Evolutionary conservation across 805 yeast genomes (phyloP).

Genomic region (Starmera amethionina): DNA sequence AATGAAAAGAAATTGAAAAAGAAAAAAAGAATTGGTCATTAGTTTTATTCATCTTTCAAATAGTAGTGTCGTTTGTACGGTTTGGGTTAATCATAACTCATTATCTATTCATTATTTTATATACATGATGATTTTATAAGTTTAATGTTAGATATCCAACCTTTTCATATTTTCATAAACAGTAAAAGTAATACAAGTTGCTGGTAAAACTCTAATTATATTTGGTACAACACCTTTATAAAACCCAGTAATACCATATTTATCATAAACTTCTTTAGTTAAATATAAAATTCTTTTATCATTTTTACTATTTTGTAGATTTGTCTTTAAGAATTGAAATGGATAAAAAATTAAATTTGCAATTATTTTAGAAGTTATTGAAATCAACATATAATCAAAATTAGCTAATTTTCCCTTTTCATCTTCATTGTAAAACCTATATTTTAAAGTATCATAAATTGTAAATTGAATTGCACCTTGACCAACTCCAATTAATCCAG

Average conservation of each 20-base stretch:
- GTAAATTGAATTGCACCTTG: slow-evolving; percentile 89
- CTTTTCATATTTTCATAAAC: slow-evolving; percentile 61
- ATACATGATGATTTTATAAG: slow-evolving; percentile 7
- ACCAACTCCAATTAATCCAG: slow-evolving; percentile 71
- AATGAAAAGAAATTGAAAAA: no score
- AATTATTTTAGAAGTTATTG: slow-evolving; percentile 58
- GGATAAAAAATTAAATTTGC: slow-evolving; percentile 73
- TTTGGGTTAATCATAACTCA: no score
- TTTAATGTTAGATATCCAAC: neutral
- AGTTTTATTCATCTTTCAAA: no score
- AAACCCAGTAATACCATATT: slow-evolving; percentile 58
- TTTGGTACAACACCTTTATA: slow-evolving; percentile 81
- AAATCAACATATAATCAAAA: slow-evolving; percentile 51
- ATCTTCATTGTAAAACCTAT: slow-evolving; percentile 17
- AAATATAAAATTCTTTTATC: slow-evolving; percentile 14
- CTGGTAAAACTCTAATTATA: slow-evolving; percentile 76
- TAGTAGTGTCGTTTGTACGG: no score
- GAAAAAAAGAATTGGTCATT: no score
- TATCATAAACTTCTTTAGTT: slow-evolving; percentile 24
- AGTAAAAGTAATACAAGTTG: slow-evolving; percentile 83
- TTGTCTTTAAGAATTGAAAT: slow-evolving; percentile 67
- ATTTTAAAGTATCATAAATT: slow-evolving; percentile 71
- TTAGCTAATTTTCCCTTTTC: slow-evolving; percentile 28
- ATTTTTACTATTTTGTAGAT: slow-evolving; percentile 49
- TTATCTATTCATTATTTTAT: neutral